Evolutionary conservation across 2,329 filamentous ascomycete species (phyloP).

Genomic region (Fusarium sp.): DNA sequence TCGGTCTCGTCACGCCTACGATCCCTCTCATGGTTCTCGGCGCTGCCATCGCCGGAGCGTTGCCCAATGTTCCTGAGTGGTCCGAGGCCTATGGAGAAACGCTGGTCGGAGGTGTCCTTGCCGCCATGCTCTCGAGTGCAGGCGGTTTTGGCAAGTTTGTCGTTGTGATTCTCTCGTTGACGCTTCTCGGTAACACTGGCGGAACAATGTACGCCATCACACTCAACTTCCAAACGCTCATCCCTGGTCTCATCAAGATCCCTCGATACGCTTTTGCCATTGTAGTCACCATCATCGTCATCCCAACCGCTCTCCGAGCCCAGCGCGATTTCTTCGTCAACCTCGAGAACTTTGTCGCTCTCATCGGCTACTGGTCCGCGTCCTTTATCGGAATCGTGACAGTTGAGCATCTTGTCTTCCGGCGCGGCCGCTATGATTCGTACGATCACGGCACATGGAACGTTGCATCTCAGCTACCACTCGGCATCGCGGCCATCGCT

Average conservation of each 20-base stretch:
- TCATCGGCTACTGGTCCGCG: conserved; percentile 68
- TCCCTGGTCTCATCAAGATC: conserved; percentile 63
- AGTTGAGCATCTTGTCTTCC: conserved; percentile 60
- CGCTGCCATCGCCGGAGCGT: conserved; percentile 69
- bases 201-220: conserved; percentile 70
- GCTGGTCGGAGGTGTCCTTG: conserved; percentile 66
- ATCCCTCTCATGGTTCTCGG: conserved; percentile 69
- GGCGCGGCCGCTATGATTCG: conserved; percentile 53
- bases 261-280: conserved; percentile 67
- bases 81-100: conserved; percentile 61
- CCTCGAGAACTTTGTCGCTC: conserved; percentile 64
- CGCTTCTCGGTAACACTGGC: conserved; percentile 66
- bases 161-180: conserved; percentile 65
- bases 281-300: conserved; percentile 66
- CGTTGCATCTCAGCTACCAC: conserved; percentile 54
- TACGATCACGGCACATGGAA: conserved; percentile 61
- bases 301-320: conserved; percentile 65
- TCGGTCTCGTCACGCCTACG: conserved; percentile 63
- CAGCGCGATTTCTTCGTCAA: conserved; percentile 65
- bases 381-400: conserved; percentile 62
- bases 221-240: conserved; percentile 70
- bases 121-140: conserved; percentile 65
- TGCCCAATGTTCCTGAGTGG: conserved; percentile 64
- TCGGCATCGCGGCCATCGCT: conserved; percentile 57
- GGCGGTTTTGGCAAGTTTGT: conserved; percentile 71